phyloP scores from a whole-genome alignment of 768 basidiomycete species.

The Trametes coccinea region DNA sequence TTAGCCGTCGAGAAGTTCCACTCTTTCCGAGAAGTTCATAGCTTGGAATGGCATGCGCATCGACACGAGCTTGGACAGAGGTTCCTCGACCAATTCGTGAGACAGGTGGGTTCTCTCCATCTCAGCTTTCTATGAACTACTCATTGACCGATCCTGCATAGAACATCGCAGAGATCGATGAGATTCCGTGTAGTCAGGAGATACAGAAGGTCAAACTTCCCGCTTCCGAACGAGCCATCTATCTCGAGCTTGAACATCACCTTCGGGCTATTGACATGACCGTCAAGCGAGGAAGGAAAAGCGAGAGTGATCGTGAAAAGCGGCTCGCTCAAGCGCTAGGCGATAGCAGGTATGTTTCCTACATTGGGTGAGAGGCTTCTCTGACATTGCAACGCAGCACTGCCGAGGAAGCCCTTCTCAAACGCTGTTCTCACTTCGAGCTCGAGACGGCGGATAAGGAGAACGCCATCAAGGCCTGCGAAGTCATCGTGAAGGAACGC shows the following conservation, averaged over 20 bases:
- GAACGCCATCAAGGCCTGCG: slow-evolving; percentile 90
- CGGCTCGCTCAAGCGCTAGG: slow-evolving; percentile 86
- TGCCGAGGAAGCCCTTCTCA: slow-evolving; percentile 90
- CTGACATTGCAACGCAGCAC: slow-evolving; percentile 46
- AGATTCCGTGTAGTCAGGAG: slow-evolving; percentile 78
- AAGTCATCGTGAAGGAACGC: slow-evolving; percentile 85
- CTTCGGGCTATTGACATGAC: slow-evolving; percentile 88
- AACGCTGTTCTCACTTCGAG: slow-evolving; percentile 95
- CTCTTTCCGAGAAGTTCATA: slow-evolving; percentile 94
- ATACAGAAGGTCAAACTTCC: slow-evolving; percentile 72
- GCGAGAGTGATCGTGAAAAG: slow-evolving; percentile 79
- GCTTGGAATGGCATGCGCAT: slow-evolving; percentile 88
- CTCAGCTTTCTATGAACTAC: neutral
- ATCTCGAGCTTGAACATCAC: slow-evolving; percentile 92
- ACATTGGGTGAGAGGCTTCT: neutral
- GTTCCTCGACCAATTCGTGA: slow-evolving; percentile 80
- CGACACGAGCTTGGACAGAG: slow-evolving; percentile 80
- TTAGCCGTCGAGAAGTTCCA: slow-evolving; percentile 90
- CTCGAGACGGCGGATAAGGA: slow-evolving; percentile 64
- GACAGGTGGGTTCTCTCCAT: slow-evolving; percentile 57
- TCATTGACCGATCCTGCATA: neutral
- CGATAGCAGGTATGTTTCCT: slow-evolving; percentile 66
- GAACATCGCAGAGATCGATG: slow-evolving; percentile 81
- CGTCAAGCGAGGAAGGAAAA: slow-evolving; percentile 64
- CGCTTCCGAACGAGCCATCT: slow-evolving; percentile 92